Percentiles rank a stretch among this genome's conserved stretches.
Evolutionary conservation across 1,284 basidiomycete genomes (phyloP).

Genomic region (Acaromyces ingoldii): DNA sequence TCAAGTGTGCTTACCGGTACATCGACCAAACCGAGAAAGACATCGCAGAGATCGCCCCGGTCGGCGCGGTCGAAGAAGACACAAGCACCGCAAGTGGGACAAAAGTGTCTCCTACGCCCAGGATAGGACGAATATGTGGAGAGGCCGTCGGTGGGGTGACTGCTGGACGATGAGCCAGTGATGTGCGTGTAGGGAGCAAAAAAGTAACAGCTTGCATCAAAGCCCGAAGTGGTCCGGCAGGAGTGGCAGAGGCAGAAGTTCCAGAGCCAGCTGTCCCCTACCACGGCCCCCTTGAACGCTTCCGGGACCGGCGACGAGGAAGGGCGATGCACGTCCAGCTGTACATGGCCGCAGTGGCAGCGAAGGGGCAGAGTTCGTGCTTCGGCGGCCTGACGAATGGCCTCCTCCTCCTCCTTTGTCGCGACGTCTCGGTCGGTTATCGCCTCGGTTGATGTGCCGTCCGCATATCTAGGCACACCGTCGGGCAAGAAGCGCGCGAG

Average conservation of each 20-base stretch:
- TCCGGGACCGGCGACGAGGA: neutral
- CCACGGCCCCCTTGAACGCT: neutral
- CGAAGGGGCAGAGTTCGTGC: neutral
- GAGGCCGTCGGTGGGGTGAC: neutral
- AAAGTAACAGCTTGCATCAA: neutral
- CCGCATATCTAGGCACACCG: neutral
- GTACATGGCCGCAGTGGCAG: neutral
- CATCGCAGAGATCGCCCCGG: neutral
- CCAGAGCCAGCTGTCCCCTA: neutral
- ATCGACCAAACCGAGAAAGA: neutral
- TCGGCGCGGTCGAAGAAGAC: neutral
- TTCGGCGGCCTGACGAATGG: neutral
- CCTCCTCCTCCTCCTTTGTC: constrained; percentile 1
- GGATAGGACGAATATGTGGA: neutral
- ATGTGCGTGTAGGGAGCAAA: constrained; percentile 3
- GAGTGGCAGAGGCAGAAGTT: neutral
- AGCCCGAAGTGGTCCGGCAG: constrained; percentile 2
- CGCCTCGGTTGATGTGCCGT: neutral
- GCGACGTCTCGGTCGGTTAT: neutral
- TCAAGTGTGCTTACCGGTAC: neutral
- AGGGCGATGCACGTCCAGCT: neutral
- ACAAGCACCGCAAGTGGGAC: neutral
- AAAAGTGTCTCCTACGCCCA: neutral
- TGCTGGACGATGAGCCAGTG: neutral
- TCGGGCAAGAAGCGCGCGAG: constrained; percentile 1